Evolutionary conservation across 1,284 basidiomycete genomes (phyloP).

Genomic region (Dichomitus squalens): DNA sequence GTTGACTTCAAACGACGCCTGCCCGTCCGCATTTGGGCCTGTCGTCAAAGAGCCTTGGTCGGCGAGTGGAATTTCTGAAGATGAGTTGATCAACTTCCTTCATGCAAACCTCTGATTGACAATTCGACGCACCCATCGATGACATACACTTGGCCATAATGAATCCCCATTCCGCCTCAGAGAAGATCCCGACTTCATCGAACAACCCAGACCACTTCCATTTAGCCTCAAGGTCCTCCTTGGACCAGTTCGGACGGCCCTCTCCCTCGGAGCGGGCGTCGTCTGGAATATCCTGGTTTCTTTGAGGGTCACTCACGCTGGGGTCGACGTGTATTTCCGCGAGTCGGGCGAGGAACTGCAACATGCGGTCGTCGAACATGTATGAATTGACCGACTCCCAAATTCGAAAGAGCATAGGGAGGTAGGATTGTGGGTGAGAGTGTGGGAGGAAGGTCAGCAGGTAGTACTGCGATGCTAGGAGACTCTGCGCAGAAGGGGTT

Average conservation of each 20-base stretch:
- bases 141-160: constrained; percentile 92
- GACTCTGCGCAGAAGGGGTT: constrained; percentile 45
- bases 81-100: background rate
- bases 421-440: constrained; percentile 78
- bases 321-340: constrained; percentile 77
- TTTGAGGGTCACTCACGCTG: constrained; percentile 69
- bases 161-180: constrained; percentile 83
- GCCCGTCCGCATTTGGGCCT: constrained; percentile 67
- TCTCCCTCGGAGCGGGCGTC: constrained; percentile 71
- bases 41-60: constrained; percentile 74
- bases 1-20: constrained; percentile 67
- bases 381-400: constrained; percentile 88
- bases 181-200: constrained; percentile 87
- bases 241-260: constrained; percentile 57
- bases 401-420: constrained; percentile 78
- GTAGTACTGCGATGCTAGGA: constrained; percentile 82
- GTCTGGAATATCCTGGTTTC: constrained; percentile 66
- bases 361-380: constrained; percentile 82
- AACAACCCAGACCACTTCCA: constrained; percentile 68
- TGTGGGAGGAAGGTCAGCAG: constrained; percentile 81
- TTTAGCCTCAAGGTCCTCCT: constrained; percentile 44
- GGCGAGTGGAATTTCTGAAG: constrained; percentile 68
- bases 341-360: constrained; percentile 69
- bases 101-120: background rate
- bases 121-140: constrained; percentile 71